Evolutionary conservation across 2,329 filamentous ascomycete genomes (phyloP).

Genomic region (Ascochyta rabiei): DNA sequence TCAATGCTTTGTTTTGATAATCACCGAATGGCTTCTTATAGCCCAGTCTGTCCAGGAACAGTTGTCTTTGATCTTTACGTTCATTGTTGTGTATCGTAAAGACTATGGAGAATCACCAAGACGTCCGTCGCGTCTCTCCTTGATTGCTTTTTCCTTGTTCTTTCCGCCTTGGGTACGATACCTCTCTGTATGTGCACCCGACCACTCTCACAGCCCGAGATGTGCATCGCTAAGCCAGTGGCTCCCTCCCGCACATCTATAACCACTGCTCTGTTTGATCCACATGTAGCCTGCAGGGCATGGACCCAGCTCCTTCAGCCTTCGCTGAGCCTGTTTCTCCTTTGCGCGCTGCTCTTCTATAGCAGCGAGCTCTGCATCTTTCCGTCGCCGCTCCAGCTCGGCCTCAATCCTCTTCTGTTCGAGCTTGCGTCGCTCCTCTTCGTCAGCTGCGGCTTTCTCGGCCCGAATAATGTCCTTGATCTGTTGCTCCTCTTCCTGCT

Average conservation of each 20-base stretch:
- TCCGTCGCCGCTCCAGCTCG: constrained; percentile 27
- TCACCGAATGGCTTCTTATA: too few relatives aligned
- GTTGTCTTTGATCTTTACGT: too few relatives aligned
- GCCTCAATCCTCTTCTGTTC: constrained; percentile 28
- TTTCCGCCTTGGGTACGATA: background rate
- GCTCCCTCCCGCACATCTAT: constrained; percentile 65
- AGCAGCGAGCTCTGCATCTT: constrained; percentile 48
- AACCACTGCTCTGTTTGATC: constrained; percentile 66
- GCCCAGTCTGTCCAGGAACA: too few relatives aligned
- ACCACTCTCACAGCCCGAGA: constrained; percentile 14
- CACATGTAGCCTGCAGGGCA: constrained; percentile 66
- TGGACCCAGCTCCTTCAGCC: constrained; percentile 59
- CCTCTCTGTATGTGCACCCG: background rate
- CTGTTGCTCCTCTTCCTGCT: constrained; percentile 24
- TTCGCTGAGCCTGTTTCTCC: constrained; percentile 52
- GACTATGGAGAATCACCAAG: too few relatives aligned
- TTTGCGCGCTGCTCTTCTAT: constrained; percentile 48
- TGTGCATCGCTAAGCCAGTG: constrained; percentile 59
- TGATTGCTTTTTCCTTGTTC: background rate
- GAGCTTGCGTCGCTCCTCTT: constrained; percentile 27
- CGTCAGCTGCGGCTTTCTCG: constrained; percentile 35
- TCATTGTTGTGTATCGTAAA: too few relatives aligned
- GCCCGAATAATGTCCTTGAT: constrained; percentile 37
- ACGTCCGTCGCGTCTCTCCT: background rate
- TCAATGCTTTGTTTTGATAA: too few relatives aligned